Evolutionary conservation across 192 early-diverging fungal species (phyloP).

Genomic region (Entomortierella parvispora): DNA sequence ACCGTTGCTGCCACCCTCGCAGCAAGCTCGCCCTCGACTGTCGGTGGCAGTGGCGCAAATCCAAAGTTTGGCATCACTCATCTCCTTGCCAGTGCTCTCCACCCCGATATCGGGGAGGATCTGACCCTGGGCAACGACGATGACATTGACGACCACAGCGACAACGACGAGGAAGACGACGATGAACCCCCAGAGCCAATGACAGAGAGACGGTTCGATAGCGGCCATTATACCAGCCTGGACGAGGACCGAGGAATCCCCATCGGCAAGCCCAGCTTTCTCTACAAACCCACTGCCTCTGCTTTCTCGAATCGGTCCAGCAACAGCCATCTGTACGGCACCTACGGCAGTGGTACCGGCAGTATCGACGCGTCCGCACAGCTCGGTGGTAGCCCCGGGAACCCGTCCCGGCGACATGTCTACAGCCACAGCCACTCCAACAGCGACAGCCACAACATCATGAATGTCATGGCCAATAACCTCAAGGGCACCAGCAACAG

Average conservation of each 20-base stretch:
- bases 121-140: not conserved
- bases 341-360: not conserved
- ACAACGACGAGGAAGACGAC: constrained; percentile 17
- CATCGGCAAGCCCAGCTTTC: constrained; percentile 28
- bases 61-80: constrained; percentile 20
- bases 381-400: not conserved
- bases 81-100: constrained; percentile 10
- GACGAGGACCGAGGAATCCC: constrained; percentile 23
- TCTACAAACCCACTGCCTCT: not conserved
- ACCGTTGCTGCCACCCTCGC: not conserved
- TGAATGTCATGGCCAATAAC: constrained; percentile 38
- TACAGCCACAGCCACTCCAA: constrained; percentile 35
- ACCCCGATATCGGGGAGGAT: not conserved
- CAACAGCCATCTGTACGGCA: not conserved
- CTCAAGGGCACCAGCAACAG: constrained; percentile 6
- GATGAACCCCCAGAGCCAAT: not conserved
- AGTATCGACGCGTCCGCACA: too few relatives aligned
- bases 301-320: not conserved
- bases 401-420: too few relatives aligned
- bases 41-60: not conserved
- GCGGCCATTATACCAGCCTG: constrained; percentile 36
- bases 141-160: constrained; percentile 1
- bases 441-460: constrained; percentile 29
- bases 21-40: not conserved
- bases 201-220: constrained; percentile 21